Evolutionary conservation across 1,139 yeast species (phyloP).

Genomic region (Ogataea hybrid): DNA sequence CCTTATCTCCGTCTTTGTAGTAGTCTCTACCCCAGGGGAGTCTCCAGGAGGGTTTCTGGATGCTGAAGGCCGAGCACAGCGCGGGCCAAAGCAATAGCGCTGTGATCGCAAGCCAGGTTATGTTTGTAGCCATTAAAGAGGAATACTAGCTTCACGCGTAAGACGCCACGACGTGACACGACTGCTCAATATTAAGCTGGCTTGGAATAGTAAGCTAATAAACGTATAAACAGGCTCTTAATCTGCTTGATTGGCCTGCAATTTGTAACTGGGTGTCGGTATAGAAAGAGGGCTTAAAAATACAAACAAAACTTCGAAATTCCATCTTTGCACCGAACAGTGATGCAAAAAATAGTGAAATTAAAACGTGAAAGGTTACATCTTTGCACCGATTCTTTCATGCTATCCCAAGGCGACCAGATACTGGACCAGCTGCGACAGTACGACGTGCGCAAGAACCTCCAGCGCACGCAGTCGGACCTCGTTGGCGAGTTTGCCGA

Average conservation of each 20-base stretch:
- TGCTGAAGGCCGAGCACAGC: slow-evolving; percentile 10
- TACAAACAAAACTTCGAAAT: slow-evolving; percentile 7
- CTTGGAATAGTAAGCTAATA: not conserved
- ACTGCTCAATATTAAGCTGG: not conserved
- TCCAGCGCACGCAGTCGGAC: slow-evolving; percentile 14
- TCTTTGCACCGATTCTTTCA: slow-evolving; percentile 9
- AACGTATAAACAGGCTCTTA: not conserved
- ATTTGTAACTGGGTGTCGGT: not conserved
- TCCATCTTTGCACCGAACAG: slow-evolving; percentile 2
- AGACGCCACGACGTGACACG: not conserved
- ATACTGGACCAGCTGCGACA: slow-evolving; percentile 30
- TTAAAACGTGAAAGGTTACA: not conserved
- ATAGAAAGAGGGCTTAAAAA: slow-evolving; percentile 2
- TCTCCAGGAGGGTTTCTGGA: slow-evolving; percentile 10
- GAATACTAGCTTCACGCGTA: not conserved
- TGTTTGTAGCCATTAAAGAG: not conserved
- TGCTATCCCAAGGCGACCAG: slow-evolving; percentile 34
- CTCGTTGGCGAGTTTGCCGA: not conserved
- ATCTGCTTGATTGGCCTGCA: not conserved
- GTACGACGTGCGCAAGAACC: slow-evolving; percentile 29
- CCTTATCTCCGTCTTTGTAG: slow-evolving; percentile 51
- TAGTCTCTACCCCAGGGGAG: slow-evolving; percentile 34
- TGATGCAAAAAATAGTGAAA: not conserved
- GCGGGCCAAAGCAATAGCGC: slow-evolving; percentile 3
- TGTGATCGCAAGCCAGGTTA: slow-evolving; percentile 2